Evolutionary conservation across 768 basidiomycete species (phyloP).

Genomic region (Hygrocybe punicea): DNA sequence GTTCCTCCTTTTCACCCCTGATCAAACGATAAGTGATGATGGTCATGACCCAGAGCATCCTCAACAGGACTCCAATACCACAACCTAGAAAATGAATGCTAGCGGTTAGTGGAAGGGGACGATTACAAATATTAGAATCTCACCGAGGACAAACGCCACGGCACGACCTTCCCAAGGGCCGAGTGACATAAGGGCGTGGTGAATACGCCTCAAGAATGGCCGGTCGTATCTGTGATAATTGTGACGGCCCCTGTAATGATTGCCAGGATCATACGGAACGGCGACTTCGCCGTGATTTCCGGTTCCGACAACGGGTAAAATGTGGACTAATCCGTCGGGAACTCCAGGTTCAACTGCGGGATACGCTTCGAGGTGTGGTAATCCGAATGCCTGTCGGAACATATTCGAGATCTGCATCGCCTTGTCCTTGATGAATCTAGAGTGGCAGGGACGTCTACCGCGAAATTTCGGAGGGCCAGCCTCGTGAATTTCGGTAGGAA

Average conservation of each 20-base stretch:
- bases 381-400: conserved; percentile 54
- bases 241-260: conserved; percentile 18
- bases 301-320: conserved; percentile 35
- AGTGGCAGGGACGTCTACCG: conserved; percentile 10
- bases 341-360: conserved; percentile 1
- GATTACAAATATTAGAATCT: conserved; percentile 20
- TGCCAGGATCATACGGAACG: conserved; percentile 7
- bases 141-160: conserved; percentile 79
- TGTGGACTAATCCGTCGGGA: conserved; percentile 29
- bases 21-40: conserved; percentile 59
- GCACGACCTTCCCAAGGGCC: conserved; percentile 82
- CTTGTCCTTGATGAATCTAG: conserved; percentile 44
- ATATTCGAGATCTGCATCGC: conserved; percentile 50
- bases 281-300: conserved; percentile 1
- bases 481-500: conserved; percentile 19
- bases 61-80: conserved; percentile 75
- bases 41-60: conserved; percentile 74
- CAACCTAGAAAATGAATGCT: conserved; percentile 59
- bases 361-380: conserved; percentile 43
- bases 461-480: conserved; percentile 6
- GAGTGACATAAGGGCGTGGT: conserved; percentile 61
- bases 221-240: conserved; percentile 29
- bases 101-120: background rate
- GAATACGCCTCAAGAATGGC: conserved; percentile 49
- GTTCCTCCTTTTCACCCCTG: conserved; percentile 41